Evolutionary conservation across 1,284 basidiomycete genomes (phyloP).

Genomic region (Melampsora americana): DNA sequence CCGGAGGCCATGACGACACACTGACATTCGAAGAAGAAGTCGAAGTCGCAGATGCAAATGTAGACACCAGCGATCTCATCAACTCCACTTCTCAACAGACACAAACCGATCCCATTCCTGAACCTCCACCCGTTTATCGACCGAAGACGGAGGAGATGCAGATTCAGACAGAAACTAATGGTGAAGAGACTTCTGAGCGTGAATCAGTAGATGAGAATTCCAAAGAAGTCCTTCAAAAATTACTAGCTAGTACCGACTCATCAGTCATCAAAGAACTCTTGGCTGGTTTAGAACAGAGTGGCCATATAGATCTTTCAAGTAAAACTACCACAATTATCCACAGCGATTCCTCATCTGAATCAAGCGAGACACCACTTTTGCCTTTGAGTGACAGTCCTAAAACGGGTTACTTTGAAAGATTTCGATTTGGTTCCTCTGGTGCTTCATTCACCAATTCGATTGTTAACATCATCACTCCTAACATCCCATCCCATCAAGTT

Average conservation of each 20-base stretch:
- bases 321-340: neutral
- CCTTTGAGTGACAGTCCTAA: neutral
- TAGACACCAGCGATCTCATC: conserved; percentile 11
- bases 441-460: neutral
- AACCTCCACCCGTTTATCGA: conserved; percentile 40
- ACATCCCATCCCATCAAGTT: neutral
- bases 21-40: conserved; percentile 7
- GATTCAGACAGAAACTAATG: conserved; percentile 22
- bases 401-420: conserved; percentile 4
- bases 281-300: neutral
- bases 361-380: neutral
- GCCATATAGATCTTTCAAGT: neutral
- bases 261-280: neutral
- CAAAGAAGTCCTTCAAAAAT: neutral
- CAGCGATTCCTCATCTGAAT: neutral
- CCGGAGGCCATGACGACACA: neutral
- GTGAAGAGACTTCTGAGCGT: neutral
- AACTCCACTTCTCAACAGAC: neutral
- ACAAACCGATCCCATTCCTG: conserved; percentile 33
- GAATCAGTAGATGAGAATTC: neutral
- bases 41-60: conserved; percentile 1
- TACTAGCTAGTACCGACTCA: neutral
- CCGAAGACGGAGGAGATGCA: conserved; percentile 36
- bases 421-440: neutral
- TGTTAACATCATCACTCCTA: conserved; percentile 1